phyloP scores from a whole-genome alignment of 495 filamentous ascomycete genomes.

The Penicillium fimorum region DNA sequence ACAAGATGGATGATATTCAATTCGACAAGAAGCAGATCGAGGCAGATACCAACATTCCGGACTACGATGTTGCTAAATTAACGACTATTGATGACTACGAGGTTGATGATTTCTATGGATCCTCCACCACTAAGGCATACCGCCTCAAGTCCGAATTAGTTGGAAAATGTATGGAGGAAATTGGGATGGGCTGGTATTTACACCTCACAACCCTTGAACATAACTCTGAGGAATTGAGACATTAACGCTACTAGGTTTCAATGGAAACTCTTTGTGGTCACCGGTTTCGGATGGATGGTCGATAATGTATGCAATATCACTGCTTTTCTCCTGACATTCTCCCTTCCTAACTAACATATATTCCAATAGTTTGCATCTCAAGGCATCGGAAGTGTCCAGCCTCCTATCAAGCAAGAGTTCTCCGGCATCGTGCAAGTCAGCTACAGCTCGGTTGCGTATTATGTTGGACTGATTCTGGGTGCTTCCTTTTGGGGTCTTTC shows the following conservation, averaged over 20 bases:
- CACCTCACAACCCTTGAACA: not conserved
- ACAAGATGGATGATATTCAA: conserved; percentile 25
- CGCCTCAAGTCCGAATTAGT: conserved; percentile 37
- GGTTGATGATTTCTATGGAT: conserved; percentile 34
- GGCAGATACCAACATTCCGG: not conserved
- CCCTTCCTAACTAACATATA: conserved; percentile 1
- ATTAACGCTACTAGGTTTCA: conserved; percentile 26
- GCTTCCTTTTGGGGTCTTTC: conserved; percentile 38
- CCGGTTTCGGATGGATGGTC: conserved; percentile 38
- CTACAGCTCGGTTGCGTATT: conserved; percentile 39
- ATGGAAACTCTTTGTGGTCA: conserved; percentile 35
- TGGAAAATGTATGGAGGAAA: conserved; percentile 32
- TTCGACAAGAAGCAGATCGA: conserved; percentile 4
- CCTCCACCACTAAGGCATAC: conserved; percentile 32
- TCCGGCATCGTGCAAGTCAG: conserved; percentile 28
- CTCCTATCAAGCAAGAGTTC: conserved; percentile 33
- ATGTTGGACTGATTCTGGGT: conserved; percentile 35
- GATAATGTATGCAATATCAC: conserved; percentile 27
- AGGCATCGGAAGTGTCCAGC: conserved; percentile 33
- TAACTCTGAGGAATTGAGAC: too few relatives aligned
- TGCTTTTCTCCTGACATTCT: not conserved
- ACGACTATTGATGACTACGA: conserved; percentile 23
- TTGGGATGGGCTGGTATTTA: conserved; percentile 36
- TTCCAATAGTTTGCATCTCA: conserved; percentile 29
- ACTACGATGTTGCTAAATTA: conserved; percentile 22